phyloP scores from a whole-genome alignment of 2,329 filamentous ascomycete genomes.

The Chaetothyriales sp. region DNA sequence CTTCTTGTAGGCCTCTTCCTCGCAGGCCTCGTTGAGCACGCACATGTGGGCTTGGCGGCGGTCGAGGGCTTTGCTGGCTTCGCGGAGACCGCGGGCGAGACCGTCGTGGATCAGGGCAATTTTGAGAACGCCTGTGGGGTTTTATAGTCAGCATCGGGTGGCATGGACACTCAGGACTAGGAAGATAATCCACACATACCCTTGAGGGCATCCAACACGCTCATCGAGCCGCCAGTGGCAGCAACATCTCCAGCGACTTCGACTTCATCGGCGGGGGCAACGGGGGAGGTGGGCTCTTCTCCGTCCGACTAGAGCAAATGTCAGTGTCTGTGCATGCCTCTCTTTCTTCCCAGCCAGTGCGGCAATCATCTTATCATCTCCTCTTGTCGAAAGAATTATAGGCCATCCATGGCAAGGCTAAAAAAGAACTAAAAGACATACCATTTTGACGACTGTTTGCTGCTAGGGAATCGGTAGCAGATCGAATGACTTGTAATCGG shows the following conservation, averaged over 20 bases:
- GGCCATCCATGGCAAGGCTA: neutral
- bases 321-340: slow-evolving; percentile 17
- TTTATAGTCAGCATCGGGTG: neutral
- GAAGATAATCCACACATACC: slow-evolving; percentile 23
- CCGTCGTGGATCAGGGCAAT: slow-evolving; percentile 99
- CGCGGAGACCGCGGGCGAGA: slow-evolving; percentile 92
- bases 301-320: slow-evolving; percentile 69
- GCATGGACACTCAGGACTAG: neutral
- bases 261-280: slow-evolving; percentile 67
- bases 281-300: slow-evolving; percentile 91
- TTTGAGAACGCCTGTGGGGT: slow-evolving; percentile 59
- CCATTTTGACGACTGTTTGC: slow-evolving; percentile 28
- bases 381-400: neutral
- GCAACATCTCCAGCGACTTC: slow-evolving; percentile 85
- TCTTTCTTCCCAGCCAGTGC: neutral
- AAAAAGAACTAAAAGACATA: slow-evolving; percentile 18
- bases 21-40: slow-evolving; percentile 98
- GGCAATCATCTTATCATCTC: neutral
- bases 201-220: slow-evolving; percentile 95
- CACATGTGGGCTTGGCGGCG: slow-evolving; percentile 99
- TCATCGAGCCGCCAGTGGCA: slow-evolving; percentile 68
- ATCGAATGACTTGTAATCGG: slow-evolving; percentile 17
- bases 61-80: slow-evolving; percentile 97
- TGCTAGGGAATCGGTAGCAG: slow-evolving; percentile 17
- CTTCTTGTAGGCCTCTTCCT: slow-evolving; percentile 99